Evolutionary conservation across 768 basidiomycete genomes (phyloP), one percentile per base, ranked within the genome.

Genomic region (Boletus pseudopeckii): DNA sequence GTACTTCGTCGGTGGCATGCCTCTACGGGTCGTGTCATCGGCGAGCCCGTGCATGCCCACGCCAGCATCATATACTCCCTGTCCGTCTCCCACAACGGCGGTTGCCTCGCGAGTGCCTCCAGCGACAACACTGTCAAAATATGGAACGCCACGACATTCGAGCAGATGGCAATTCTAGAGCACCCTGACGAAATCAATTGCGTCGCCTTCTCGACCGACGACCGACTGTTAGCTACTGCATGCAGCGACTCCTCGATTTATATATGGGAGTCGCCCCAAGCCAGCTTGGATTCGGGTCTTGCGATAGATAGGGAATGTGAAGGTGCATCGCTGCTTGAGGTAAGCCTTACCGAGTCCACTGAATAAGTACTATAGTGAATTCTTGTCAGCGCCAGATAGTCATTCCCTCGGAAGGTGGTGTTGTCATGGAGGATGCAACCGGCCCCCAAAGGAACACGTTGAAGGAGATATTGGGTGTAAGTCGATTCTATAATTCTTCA

Each of bases 211-310:
- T 70, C 68, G 3, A 26, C 48, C 45, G 69, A 72, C 56, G 64
- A 64, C 48, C 52, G 66, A 52, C 60, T 59, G 48, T 45, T 70
- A n/a, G 68, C 70, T 18, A 71, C 69, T 7, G 67, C 64, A 22
- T 69, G 70, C 41, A 67, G 61, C 42, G 67, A 69, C 45, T 61
- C 68, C 39, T 33, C 46, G 14, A 34, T 72, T 39, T 68, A 70
- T 45, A 41, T 70, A 18, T 70, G 71, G 69, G 71, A 70, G 46
- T 13, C 60, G 24, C 65, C 65, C 10, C 64, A 66, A 45, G 52
- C 66, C 18, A 66, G 64, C 53, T 41, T 66, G 58, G 65, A 66
- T 46, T 68, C 66, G 46, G 65, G 65, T 44, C 56, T 68, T 9
- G 65, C 41, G 52, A 68, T 66, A 30, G 64, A 67, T 34, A 55